Evolutionary conservation across 441 rosid genomes (phyloP).

Genomic region (Brassica hybrid): DNA sequence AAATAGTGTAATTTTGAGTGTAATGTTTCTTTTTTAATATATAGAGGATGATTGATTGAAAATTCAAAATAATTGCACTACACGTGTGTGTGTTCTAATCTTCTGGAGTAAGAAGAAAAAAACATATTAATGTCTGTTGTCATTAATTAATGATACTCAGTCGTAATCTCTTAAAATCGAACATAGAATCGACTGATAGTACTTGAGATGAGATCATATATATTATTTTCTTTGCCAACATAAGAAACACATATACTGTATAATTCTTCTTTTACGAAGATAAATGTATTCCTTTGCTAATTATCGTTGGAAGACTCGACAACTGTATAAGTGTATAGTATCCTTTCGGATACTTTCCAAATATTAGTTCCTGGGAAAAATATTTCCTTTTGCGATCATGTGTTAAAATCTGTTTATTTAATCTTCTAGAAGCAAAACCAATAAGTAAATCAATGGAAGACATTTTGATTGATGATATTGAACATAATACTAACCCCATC

Average conservation of each 20-base stretch:
- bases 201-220: background rate
- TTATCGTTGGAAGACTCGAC: background rate
- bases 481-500: slow-evolving; percentile 31
- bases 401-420: background rate
- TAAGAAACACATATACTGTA: background rate
- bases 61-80: background rate
- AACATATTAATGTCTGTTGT: slow-evolving; percentile 1
- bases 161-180: slow-evolving; percentile 15
- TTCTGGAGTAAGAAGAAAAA: background rate
- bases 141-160: slow-evolving; percentile 20
- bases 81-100: background rate
- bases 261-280: no score
- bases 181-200: slow-evolving; percentile 7
- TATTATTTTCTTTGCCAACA: background rate
- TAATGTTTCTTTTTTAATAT: no score
- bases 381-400: background rate
- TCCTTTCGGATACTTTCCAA: background rate
- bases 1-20: no score
- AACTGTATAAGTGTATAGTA: background rate
- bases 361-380: background rate
- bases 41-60: slow-evolving; percentile 16
- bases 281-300: background rate
- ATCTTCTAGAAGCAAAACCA: slow-evolving; percentile 45
- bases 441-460: slow-evolving; percentile 43
- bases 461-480: slow-evolving; percentile 47